Conservation (phyloP, 202 grass and related monocot species). For the Schoenoplectus tabernaemontani region DNA sequence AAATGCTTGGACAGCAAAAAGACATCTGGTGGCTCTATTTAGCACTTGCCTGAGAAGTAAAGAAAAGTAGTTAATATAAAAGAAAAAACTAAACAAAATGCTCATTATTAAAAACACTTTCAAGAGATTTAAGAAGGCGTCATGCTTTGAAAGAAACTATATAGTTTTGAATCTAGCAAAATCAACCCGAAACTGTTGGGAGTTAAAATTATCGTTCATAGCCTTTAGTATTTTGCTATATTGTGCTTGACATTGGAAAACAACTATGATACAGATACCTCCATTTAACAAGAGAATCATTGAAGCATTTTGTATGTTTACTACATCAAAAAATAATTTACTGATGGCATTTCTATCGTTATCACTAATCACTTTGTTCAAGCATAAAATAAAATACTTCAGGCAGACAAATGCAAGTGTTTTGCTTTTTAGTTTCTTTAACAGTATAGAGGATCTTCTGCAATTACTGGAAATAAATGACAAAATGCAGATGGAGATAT, state of each 20-base stretch:
- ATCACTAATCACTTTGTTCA: not conserved
- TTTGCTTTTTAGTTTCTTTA: not conserved
- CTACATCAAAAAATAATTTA: not conserved
- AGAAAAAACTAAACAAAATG: not conserved
- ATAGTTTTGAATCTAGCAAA: not conserved
- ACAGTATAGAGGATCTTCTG: not conserved
- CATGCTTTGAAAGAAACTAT: not conserved
- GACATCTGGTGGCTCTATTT: constrained; percentile 6
- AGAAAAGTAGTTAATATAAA: not conserved
- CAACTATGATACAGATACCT: not conserved
- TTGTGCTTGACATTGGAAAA: not conserved
- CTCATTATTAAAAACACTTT: not conserved
- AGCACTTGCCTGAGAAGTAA: not conserved
- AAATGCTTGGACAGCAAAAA: constrained; percentile 2
- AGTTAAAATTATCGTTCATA: not conserved
- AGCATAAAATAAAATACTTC: not conserved
- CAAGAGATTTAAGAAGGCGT: not conserved
- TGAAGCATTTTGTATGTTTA: not conserved
- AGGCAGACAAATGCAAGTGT: not conserved
- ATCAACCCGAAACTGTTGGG: not conserved
- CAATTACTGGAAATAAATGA: not conserved
- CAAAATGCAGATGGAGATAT: not conserved
- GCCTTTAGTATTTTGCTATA: not conserved
- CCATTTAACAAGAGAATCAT: not conserved
- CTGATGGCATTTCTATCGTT: not conserved